Conservation (phyloP, 345 rosid species). For the Eutrema japonicum region DNA sequence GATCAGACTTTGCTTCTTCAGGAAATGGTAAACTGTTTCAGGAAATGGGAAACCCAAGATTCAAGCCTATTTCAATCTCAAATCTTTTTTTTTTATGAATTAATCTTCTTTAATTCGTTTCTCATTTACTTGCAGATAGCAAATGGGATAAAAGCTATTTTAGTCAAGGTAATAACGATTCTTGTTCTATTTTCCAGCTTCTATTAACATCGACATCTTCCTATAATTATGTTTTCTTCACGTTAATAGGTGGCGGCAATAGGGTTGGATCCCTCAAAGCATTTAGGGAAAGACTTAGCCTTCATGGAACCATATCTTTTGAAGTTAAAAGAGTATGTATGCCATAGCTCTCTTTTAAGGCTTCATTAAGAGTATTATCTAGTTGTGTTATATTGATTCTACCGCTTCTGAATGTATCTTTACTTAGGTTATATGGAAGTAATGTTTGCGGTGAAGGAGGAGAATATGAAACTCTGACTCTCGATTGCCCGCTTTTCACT, state of each 20-base stretch:
- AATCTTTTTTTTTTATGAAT: slow-evolving; percentile 21
- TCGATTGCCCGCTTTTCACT: slow-evolving; percentile 90
- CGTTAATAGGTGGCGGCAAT: slow-evolving; percentile 82
- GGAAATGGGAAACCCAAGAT: slow-evolving; percentile 20
- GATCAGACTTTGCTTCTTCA: slow-evolving; percentile 94
- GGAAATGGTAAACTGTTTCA: slow-evolving; percentile 75
- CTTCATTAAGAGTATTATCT: slow-evolving; percentile 2
- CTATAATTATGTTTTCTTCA: background rate
- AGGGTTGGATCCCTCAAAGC: slow-evolving; percentile 88
- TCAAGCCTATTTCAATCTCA: slow-evolving; percentile 23
- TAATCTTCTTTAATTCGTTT: background rate
- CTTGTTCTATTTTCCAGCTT: background rate
- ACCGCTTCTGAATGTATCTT: slow-evolving; percentile 12
- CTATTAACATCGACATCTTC: background rate
- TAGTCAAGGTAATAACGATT: slow-evolving; percentile 67
- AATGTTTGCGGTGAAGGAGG: slow-evolving; percentile 99
- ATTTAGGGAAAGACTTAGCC: slow-evolving; percentile 86
- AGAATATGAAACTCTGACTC: slow-evolving; percentile 93
- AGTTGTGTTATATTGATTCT: slow-evolving; percentile 16
- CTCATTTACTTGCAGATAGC: slow-evolving; percentile 60
- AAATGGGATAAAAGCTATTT: slow-evolving; percentile 68
- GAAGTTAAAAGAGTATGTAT: slow-evolving; percentile 93
- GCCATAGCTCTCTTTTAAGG: slow-evolving; percentile 28
- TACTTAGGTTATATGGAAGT: slow-evolving; percentile 75
- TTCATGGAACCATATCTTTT: slow-evolving; percentile 70